These are phyloP conservation scores for Rhamnella rubrinervis DNA, from an alignment of 331 rosid genomes.

Conservation along the genomic window DNA sequence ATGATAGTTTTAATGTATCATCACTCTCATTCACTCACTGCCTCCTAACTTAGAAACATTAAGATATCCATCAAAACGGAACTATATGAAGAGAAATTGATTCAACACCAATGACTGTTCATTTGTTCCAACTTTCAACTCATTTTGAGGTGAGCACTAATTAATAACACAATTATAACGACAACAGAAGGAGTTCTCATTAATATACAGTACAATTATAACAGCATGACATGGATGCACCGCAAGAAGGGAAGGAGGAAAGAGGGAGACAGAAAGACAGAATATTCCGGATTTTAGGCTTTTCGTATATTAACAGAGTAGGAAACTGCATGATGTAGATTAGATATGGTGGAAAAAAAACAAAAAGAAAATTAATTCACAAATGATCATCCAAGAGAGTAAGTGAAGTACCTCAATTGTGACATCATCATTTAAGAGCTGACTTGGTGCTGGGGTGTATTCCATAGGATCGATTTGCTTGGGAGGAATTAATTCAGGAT, in stretches of 20 bases:
- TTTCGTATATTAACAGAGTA: neutral
- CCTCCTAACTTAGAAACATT: no score
- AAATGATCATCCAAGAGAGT: slow-evolving; percentile 14
- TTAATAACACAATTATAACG: neutral
- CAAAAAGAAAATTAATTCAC: neutral
- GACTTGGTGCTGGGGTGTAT: slow-evolving; percentile 46
- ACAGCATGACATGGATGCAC: neutral
- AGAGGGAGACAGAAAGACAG: neutral
- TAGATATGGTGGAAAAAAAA: neutral
- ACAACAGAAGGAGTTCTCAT: neutral
- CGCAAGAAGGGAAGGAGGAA: neutral
- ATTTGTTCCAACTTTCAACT: neutral
- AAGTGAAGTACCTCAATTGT: slow-evolving; percentile 57
- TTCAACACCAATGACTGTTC: neutral
- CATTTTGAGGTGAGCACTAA: neutral
- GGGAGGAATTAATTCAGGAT: slow-evolving; percentile 59
- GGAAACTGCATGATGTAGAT: neutral
- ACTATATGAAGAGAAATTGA: neutral
- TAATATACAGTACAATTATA: neutral
- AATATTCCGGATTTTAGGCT: no score
- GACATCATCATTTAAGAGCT: slow-evolving; percentile 50
- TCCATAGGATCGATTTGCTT: slow-evolving; percentile 56
- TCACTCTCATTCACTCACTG: no score
- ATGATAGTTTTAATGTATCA: no score
- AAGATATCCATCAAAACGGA: no score